Conservation (phyloP, 768 basidiomycete genomes). For the Thelephora ganbajun region DNA sequence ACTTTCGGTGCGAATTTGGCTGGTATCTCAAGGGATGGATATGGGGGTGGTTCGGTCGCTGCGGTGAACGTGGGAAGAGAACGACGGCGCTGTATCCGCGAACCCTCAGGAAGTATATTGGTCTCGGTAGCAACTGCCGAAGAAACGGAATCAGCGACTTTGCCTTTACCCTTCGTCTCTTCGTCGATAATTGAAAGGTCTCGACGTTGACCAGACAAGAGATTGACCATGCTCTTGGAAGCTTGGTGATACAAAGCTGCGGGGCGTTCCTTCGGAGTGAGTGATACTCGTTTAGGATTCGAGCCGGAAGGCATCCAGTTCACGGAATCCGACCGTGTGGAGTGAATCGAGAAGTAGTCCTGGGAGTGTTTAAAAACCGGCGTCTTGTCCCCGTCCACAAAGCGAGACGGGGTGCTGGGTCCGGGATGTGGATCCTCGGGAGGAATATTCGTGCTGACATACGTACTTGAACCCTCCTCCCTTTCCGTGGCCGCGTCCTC, state of each 20-base stretch:
- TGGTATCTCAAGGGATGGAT: constrained; percentile 23
- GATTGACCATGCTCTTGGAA: constrained; percentile 53
- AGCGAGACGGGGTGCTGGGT: constrained; percentile 6
- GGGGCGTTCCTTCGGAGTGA: too few species aligned
- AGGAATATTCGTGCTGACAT: constrained; percentile 5
- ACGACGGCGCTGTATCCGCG: constrained; percentile 25
- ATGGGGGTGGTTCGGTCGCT: constrained; percentile 51
- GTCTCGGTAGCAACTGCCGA: constrained; percentile 1
- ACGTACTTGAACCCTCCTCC: constrained; percentile 20
- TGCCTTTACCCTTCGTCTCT: constrained; percentile 2
- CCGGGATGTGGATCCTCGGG: constrained; percentile 2
- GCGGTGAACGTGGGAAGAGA: constrained; percentile 61
- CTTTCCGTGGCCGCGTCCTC: constrained; percentile 23
- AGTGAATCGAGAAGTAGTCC: constrained; percentile 16
- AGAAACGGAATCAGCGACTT: constrained; percentile 2
- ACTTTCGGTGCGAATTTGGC: not conserved
- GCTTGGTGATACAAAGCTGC: constrained; percentile 39
- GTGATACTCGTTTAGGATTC: too few species aligned
- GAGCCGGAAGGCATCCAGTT: too few species aligned
- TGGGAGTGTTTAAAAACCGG: not conserved
- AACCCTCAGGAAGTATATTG: constrained; percentile 1
- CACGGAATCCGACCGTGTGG: constrained; percentile 11
- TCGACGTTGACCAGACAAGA: constrained; percentile 16
- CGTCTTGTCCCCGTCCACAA: constrained; percentile 10
- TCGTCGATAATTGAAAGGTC: constrained; percentile 1